A percentile compares a stretch with the other conserved stretches of the same genome.
These are phyloP conservation scores for Cyclanthera cordifolia DNA, from an alignment of 306 rosid species.

Conservation along the genomic window DNA sequence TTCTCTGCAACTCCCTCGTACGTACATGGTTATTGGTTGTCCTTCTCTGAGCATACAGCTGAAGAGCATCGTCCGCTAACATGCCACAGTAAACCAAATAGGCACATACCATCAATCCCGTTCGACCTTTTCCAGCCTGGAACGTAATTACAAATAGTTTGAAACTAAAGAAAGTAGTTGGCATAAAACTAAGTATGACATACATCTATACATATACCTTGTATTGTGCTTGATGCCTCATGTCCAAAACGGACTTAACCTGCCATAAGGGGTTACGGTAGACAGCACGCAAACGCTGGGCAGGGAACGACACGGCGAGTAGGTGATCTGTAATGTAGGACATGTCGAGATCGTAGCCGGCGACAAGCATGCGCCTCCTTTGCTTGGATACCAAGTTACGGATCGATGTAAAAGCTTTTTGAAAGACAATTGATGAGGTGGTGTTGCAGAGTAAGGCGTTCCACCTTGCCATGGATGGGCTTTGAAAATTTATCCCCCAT, in stretches of 20 bases:
- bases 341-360: constrained; percentile 97
- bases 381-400: constrained; percentile 86
- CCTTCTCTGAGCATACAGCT: constrained; percentile 71
- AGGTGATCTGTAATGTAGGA: constrained; percentile 72
- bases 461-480: constrained; percentile 33
- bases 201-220: constrained; percentile 37
- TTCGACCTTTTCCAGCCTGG: constrained; percentile 98
- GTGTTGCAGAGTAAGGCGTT: constrained; percentile 34
- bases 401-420: constrained; percentile 48
- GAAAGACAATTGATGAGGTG: constrained; percentile 54
- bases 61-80: constrained; percentile 78
- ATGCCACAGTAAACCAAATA: constrained; percentile 73
- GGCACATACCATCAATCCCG: constrained; percentile 83
- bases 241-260: constrained; percentile 84
- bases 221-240: constrained; percentile 66
- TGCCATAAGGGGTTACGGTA: constrained; percentile 96
- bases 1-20: constrained; percentile 74
- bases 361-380: constrained; percentile 80
- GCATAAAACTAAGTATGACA: not conserved
- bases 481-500: constrained; percentile 64
- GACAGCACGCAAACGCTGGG: constrained; percentile 81
- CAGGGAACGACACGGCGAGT: constrained; percentile 91
- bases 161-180: constrained; percentile 7
- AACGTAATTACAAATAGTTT: constrained; percentile 13
- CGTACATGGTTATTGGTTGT: constrained; percentile 72